Percentiles rank a stretch among this genome's conserved stretches.
Conservation (phyloP, 768 basidiomycete genomes). For the Naganishia kalamii region DNA sequence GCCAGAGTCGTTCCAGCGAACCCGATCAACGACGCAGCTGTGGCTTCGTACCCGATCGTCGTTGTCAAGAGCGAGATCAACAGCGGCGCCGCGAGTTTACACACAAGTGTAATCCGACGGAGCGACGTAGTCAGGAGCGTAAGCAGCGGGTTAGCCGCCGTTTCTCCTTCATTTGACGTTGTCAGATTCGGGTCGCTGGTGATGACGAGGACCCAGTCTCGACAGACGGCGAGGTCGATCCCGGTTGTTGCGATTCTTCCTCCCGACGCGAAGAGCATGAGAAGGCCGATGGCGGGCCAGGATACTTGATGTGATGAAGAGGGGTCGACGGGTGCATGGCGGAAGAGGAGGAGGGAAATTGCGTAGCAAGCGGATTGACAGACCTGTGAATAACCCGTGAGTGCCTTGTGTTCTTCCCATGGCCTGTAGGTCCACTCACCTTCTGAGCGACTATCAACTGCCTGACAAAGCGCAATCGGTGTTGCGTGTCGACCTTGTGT, state of each 20-base stretch:
- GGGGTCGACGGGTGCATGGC: background rate
- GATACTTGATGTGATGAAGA: background rate
- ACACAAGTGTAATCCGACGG: slow-evolving; percentile 37
- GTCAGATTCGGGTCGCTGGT: slow-evolving; percentile 21
- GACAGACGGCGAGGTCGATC: slow-evolving; percentile 38
- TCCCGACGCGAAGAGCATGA: slow-evolving; percentile 28
- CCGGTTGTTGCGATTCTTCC: slow-evolving; percentile 35
- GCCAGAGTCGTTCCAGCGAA: slow-evolving; percentile 27
- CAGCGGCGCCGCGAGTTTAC: slow-evolving; percentile 38
- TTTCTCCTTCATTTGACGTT: background rate
- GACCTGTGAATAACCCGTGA: background rate
- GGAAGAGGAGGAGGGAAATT: slow-evolving; percentile 17
- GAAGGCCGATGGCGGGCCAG: slow-evolving; percentile 26
- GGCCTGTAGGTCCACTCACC: slow-evolving; percentile 20
- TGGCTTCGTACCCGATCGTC: slow-evolving; percentile 27
- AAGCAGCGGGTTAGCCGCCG: slow-evolving; percentile 13
- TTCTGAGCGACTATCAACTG: slow-evolving; percentile 36
- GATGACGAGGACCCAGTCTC: slow-evolving; percentile 45
- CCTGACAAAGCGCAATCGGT: slow-evolving; percentile 32
- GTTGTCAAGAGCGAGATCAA: slow-evolving; percentile 40
- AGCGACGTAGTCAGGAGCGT: slow-evolving; percentile 41
- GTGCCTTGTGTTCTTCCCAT: background rate
- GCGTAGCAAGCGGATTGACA: slow-evolving; percentile 19
- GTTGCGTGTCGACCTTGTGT: slow-evolving; percentile 33
- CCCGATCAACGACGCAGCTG: slow-evolving; percentile 27